Percentiles rank a stretch among this genome's conserved stretches.
phyloP scores from a whole-genome alignment of 2,329 filamentous ascomycete species.

The Xylaria polymorpha region DNA sequence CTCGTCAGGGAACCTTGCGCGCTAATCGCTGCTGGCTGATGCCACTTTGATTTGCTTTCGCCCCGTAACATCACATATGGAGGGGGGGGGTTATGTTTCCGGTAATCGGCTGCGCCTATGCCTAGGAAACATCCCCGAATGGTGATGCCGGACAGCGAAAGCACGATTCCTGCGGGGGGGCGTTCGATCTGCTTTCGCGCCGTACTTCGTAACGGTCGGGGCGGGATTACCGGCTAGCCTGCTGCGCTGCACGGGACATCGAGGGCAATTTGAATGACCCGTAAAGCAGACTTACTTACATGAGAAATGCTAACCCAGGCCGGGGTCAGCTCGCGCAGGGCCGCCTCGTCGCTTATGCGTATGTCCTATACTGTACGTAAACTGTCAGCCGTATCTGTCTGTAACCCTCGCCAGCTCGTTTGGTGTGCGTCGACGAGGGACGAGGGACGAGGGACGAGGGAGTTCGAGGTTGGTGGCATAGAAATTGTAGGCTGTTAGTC shows the following conservation, averaged over 20 bases:
- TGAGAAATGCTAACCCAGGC: constrained; percentile 10
- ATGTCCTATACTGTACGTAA: neutral
- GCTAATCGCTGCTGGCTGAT: constrained; percentile 30
- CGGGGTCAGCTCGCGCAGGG: constrained; percentile 11
- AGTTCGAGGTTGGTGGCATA: neutral
- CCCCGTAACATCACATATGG: constrained; percentile 26
- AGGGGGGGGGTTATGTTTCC: constrained; percentile 26
- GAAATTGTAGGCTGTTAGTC: neutral
- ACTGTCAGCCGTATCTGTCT: neutral
- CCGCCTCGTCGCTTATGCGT: constrained; percentile 10
- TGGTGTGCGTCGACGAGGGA: neutral
- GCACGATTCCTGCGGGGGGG: constrained; percentile 23
- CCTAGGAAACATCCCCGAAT: constrained; percentile 30
- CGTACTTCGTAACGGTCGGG: constrained; percentile 31
- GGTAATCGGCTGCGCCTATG: constrained; percentile 35
- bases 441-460: too few relatives aligned
- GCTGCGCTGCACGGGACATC: constrained; percentile 2
- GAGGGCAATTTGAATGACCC: constrained; percentile 14
- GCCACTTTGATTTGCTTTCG: constrained; percentile 20
- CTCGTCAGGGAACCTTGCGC: constrained; percentile 19
- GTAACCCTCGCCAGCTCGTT: neutral
- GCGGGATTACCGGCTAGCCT: constrained; percentile 16
- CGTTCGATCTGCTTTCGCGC: constrained; percentile 4
- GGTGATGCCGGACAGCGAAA: constrained; percentile 38
- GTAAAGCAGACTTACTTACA: constrained; percentile 4